A percentile compares a stretch with the other conserved stretches of the same genome.
These are phyloP conservation scores for Zymoseptoria passerinii DNA, from an alignment of 2,329 filamentous ascomycete genomes.

Conservation along the genomic window DNA sequence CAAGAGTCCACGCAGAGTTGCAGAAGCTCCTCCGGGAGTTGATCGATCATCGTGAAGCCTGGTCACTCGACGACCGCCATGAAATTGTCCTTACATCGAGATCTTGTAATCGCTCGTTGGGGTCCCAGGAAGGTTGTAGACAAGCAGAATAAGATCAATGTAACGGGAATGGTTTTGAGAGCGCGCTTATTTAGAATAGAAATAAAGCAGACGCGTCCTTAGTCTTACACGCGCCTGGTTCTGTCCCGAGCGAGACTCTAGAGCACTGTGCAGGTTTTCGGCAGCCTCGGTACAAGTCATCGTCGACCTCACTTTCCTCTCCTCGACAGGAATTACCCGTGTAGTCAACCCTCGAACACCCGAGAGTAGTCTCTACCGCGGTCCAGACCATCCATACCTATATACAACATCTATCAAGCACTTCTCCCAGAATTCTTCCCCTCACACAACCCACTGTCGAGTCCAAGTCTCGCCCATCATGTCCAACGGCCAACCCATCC, in stretches of 20 bases:
- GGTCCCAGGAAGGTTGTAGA: too few species aligned
- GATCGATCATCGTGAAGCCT: background rate
- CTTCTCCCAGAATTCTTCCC: background rate
- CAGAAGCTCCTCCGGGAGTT: background rate
- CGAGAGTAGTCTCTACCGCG: background rate
- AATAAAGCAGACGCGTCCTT: background rate
- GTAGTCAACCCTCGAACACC: background rate
- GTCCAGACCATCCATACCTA: background rate
- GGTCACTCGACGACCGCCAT: too few species aligned
- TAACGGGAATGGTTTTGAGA: background rate
- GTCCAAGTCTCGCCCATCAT: background rate
- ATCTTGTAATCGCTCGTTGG: too few species aligned
- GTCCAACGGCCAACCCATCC: slow-evolving; percentile 6
- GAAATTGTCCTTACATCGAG: too few species aligned
- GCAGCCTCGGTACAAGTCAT: background rate
- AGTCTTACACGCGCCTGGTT: background rate
- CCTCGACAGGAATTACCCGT: background rate
- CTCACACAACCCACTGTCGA: background rate
- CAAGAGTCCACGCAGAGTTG: background rate
- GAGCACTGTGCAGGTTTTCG: background rate
- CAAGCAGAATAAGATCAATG: too few species aligned
- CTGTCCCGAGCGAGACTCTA: background rate
- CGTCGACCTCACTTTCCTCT: background rate
- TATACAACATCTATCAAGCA: background rate
- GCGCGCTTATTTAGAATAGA: background rate